phyloP scores from a whole-genome alignment of 805 yeast genomes.

The Saccharomycopsis synnaedendra region DNA sequence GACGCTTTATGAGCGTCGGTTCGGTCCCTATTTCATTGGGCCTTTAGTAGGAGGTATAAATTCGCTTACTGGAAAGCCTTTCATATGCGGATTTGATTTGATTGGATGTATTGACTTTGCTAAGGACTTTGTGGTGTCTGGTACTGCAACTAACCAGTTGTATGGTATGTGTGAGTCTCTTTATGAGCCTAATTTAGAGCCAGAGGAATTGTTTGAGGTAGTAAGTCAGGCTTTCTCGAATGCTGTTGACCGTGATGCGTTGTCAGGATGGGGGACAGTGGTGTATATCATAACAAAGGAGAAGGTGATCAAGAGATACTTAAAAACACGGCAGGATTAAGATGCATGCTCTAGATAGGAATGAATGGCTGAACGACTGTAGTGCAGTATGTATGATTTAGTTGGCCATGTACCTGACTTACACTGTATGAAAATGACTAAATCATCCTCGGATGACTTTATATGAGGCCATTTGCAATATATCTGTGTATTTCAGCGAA shows the following conservation, averaged over 20 bases:
- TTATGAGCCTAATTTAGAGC: constrained; percentile 86
- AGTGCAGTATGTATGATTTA: no score
- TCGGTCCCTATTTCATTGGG: constrained; percentile 94
- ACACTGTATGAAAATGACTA: no score
- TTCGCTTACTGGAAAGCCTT: constrained; percentile 74
- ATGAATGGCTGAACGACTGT: no score
- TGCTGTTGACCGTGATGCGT: constrained; percentile 95
- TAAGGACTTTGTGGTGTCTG: constrained; percentile 87
- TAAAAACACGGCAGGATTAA: constrained; percentile 94
- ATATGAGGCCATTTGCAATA: no score
- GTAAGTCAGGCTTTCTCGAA: constrained; percentile 86
- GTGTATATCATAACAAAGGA: constrained; percentile 90
- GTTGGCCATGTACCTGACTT: no score
- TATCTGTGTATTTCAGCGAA: no score
- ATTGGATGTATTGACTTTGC: constrained; percentile 96
- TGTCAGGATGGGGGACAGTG: constrained; percentile 97
- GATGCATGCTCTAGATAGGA: constrained; percentile 20
- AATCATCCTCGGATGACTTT: no score
- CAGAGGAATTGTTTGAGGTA: constrained; percentile 93
- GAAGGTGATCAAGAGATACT: constrained; percentile 73
- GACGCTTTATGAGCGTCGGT: constrained; percentile 80
- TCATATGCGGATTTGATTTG: constrained; percentile 88
- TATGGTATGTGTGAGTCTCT: constrained; percentile 98
- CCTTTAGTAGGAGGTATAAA: constrained; percentile 95
- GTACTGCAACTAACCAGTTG: constrained; percentile 93